Evolutionary conservation across 768 basidiomycete species (phyloP).

Genomic region (Cubamyces sp.): DNA sequence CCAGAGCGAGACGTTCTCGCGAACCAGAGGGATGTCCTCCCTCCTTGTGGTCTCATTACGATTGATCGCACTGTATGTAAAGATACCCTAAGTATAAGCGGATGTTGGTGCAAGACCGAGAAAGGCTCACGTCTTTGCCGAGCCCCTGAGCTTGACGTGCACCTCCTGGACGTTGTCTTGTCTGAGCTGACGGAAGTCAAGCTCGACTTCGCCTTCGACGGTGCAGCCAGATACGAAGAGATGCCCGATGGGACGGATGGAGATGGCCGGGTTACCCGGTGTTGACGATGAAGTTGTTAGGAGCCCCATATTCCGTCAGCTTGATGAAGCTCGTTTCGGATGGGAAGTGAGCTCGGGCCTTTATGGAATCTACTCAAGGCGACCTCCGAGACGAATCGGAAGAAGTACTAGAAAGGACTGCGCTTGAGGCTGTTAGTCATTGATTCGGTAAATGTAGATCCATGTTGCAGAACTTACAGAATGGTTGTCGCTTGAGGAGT

Average conservation of each 20-base stretch:
- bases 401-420: too few species aligned
- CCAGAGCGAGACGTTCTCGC: conserved; percentile 17
- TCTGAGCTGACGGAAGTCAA: conserved; percentile 18
- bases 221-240: conserved; percentile 14
- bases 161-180: conserved; percentile 21
- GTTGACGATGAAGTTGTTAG: too few species aligned
- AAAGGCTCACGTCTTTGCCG: conserved; percentile 15
- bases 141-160: conserved; percentile 20
- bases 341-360: too few species aligned
- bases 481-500: too few species aligned
- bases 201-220: conserved; percentile 18
- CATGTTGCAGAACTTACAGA: too few species aligned
- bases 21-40: conserved; percentile 1
- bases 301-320: too few species aligned
- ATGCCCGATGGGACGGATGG: neutral
- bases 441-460: too few species aligned
- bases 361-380: too few species aligned
- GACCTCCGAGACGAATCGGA: too few species aligned
- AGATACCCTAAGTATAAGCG: neutral
- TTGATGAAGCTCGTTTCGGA: too few species aligned
- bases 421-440: too few species aligned
- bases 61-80: conserved; percentile 5
- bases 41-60: neutral
- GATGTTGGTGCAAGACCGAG: too few species aligned
- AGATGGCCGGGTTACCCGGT: neutral